Evolutionary conservation across 495 filamentous ascomycete genomes (phyloP).

Genomic region (Daldinia bambusicola): DNA sequence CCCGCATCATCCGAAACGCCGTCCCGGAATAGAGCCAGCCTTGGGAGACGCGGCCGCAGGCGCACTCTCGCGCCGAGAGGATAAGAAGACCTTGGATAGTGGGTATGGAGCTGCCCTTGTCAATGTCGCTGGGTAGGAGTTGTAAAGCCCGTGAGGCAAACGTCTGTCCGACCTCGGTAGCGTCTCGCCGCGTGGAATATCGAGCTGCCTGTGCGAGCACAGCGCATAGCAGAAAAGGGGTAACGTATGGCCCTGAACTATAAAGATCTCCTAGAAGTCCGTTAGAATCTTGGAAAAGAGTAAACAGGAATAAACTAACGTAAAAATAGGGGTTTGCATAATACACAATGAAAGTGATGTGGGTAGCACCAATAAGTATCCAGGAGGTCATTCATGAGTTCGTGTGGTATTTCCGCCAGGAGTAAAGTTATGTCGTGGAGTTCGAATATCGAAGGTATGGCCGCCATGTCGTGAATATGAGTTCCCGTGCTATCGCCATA

Average conservation of each 20-base stretch:
- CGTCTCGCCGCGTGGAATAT: neutral
- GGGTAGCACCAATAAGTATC: conserved; percentile 22
- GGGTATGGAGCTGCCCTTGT: neutral
- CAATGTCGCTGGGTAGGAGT: neutral
- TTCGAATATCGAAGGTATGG: neutral
- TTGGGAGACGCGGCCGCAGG: neutral
- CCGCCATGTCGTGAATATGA: neutral
- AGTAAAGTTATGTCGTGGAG: neutral
- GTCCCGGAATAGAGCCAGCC: neutral
- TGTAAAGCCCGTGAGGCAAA: neutral
- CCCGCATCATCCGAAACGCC: neutral
- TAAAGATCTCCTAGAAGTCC: neutral
- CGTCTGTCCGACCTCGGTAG: neutral
- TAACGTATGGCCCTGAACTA: neutral
- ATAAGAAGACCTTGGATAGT: neutral
- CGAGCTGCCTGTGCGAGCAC: neutral
- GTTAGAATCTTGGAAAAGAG: neutral
- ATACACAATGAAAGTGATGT: conserved; percentile 19
- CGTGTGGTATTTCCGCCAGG: neutral
- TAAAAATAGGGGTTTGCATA: conserved; percentile 24
- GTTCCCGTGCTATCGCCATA: neutral
- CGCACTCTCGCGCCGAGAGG: neutral
- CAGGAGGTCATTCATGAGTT: conserved; percentile 12
- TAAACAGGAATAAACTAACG: conserved; percentile 1
- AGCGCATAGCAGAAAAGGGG: neutral